phyloP scores from a whole-genome alignment of 2,329 filamentous ascomycete genomes.

The Clarireedia paspali region DNA sequence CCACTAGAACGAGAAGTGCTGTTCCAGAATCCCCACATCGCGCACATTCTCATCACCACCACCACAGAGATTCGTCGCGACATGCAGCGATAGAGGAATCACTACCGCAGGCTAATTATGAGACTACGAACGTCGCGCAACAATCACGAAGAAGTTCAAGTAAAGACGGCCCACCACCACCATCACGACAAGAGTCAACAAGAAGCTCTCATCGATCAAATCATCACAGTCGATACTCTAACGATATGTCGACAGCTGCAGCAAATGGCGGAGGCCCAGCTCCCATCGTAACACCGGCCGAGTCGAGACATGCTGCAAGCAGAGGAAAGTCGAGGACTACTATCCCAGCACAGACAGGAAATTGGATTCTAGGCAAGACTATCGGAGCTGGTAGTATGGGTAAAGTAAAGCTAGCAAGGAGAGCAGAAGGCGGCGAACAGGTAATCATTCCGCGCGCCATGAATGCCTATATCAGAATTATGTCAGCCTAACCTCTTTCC shows the following conservation, averaged over 20 bases:
- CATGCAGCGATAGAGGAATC: conserved; percentile 35
- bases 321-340: conserved; percentile 62
- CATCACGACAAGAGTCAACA: conserved; percentile 22
- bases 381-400: conserved; percentile 98
- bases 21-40: conserved; percentile 19
- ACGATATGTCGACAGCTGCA: conserved; percentile 40
- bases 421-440: conserved; percentile 85
- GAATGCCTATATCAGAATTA: not conserved
- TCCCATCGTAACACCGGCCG: conserved; percentile 41
- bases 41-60: conserved; percentile 21
- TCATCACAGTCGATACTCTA: conserved; percentile 30
- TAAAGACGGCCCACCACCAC: conserved; percentile 23
- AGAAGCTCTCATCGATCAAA: conserved; percentile 32
- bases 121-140: conserved; percentile 56
- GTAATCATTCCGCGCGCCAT: conserved; percentile 35
- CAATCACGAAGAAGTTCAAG: conserved; percentile 25
- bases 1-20: conserved; percentile 19
- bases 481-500: conserved; percentile 17
- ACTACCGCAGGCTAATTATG: conserved; percentile 60
- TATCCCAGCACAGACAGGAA: conserved; percentile 82
- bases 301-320: conserved; percentile 39
- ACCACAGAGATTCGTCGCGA: conserved; percentile 33
- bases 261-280: conserved; percentile 47
- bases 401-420: conserved; percentile 92
- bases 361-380: conserved; percentile 93